Percentiles rank a stretch among this genome's conserved stretches.
phyloP scores from a whole-genome alignment of 2,329 filamentous ascomycete species.

The Drechmeria coniospora region DNA sequence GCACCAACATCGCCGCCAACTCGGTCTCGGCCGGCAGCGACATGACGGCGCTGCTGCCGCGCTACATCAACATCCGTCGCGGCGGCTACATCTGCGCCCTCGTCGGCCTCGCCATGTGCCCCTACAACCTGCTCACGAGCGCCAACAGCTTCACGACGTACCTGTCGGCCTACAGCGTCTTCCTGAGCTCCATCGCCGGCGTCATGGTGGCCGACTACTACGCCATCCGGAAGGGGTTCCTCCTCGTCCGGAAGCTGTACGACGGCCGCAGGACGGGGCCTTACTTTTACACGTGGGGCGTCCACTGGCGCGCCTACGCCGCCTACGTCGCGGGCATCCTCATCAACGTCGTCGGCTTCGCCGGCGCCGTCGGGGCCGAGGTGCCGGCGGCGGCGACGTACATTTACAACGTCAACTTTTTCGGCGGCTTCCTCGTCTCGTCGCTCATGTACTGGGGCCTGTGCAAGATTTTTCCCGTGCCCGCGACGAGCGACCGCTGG shows the following conservation, averaged over 20 bases:
- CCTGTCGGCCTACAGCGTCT: constrained; percentile 81
- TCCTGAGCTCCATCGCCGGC: constrained; percentile 86
- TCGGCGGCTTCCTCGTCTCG: constrained; percentile 65
- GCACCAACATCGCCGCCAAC: constrained; percentile 80
- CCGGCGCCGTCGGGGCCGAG: constrained; percentile 53
- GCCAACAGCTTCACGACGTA: constrained; percentile 84
- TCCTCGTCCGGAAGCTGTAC: constrained; percentile 67
- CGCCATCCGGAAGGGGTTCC: constrained; percentile 64
- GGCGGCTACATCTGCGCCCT: constrained; percentile 74
- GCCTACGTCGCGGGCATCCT: constrained; percentile 74
- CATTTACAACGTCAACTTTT: constrained; percentile 85
- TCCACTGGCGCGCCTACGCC: constrained; percentile 71
- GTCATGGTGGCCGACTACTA: constrained; percentile 87
- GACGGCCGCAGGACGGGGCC: constrained; percentile 48
- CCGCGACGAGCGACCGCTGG: constrained; percentile 61
- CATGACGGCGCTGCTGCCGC: constrained; percentile 64
- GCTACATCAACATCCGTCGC: constrained; percentile 71
- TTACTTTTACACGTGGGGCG: constrained; percentile 60
- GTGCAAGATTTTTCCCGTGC: constrained; percentile 54
- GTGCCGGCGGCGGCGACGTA: constrained; percentile 71
- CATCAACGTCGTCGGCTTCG: constrained; percentile 86
- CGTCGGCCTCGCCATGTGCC: constrained; percentile 73
- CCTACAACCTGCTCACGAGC: constrained; percentile 60
- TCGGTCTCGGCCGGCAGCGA: constrained; percentile 72
- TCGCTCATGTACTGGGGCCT: constrained; percentile 51